Evolutionary conservation across 352 stramenopile species (phyloP).

Genomic region (Phytophthora syringae): DNA sequence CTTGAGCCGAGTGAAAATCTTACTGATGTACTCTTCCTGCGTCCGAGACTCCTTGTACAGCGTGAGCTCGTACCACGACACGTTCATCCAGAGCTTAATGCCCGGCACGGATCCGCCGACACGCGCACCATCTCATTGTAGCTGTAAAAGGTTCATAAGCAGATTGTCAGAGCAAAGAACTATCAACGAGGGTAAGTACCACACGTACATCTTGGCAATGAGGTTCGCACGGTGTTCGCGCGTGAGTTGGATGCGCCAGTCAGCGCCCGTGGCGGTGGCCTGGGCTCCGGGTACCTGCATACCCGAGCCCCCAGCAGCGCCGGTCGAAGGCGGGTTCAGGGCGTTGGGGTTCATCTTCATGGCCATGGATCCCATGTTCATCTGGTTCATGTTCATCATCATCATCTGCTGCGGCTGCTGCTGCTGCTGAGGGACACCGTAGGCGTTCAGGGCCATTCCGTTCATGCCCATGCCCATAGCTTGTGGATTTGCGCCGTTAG

Average conservation of each 20-base stretch:
- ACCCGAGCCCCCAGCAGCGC: conserved; percentile 7
- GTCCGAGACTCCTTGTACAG: conserved; percentile 86
- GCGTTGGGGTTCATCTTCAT: conserved; percentile 58
- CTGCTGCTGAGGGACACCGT: conserved; percentile 48
- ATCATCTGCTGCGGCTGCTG: conserved; percentile 50
- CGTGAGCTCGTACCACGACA: conserved; percentile 86
- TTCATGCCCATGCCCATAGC: conserved; percentile 69
- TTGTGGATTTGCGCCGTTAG: conserved; percentile 36
- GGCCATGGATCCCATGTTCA: conserved; percentile 61
- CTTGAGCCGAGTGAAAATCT: conserved; percentile 88
- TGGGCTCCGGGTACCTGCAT: conserved; percentile 37
- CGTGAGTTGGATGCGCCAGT: conserved; percentile 86
- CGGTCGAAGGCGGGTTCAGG: conserved; percentile 50
- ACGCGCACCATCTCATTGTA: conserved; percentile 89
- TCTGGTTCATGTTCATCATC: conserved; percentile 72
- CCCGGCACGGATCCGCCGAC: conserved; percentile 77
- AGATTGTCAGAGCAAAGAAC: conserved; percentile 14
- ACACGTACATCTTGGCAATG: conserved; percentile 84
- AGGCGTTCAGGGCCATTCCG: conserved; percentile 47
- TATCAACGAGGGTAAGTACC: background rate
- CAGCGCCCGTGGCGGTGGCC: conserved; percentile 39
- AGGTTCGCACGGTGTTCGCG: conserved; percentile 83
- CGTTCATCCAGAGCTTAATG: conserved; percentile 90
- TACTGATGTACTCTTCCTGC: conserved; percentile 89
- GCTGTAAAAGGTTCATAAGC: conserved; percentile 31